These are phyloP conservation scores for Colletotrichum godetiae DNA, from an alignment of 2,329 filamentous ascomycete genomes.

Conservation along the genomic window DNA sequence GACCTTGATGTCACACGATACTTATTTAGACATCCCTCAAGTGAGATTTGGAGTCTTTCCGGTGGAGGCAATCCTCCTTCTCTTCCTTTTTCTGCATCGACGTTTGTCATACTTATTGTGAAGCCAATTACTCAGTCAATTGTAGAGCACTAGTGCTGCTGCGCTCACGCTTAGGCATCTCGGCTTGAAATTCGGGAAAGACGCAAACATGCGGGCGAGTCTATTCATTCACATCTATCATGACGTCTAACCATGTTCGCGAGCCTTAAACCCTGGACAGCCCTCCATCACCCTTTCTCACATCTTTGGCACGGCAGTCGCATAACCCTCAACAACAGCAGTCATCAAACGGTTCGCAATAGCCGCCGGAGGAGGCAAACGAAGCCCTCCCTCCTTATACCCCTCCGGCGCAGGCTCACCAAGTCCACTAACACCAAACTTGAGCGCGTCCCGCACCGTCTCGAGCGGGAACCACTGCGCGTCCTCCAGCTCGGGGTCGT, in stretches of 20 bases:
- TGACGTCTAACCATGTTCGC: conserved; percentile 28
- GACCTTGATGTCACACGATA: neutral
- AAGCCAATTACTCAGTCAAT: neutral
- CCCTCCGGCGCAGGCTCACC: conserved; percentile 72
- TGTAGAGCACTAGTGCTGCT: neutral
- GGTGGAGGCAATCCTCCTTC: neutral
- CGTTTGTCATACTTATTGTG: neutral
- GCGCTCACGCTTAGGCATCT: no score
- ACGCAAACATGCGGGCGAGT: neutral
- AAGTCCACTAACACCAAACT: conserved; percentile 73
- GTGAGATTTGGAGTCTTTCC: neutral
- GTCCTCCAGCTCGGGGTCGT: conserved; percentile 91
- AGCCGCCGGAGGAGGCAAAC: conserved; percentile 85
- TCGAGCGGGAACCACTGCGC: conserved; percentile 89
- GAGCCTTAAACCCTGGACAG: neutral
- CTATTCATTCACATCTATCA: conserved; percentile 42
- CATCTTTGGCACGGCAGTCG: conserved; percentile 66
- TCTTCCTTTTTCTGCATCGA: neutral
- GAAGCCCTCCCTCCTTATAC: conserved; percentile 81
- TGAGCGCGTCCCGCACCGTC: conserved; percentile 81
- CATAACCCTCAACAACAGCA: conserved; percentile 82
- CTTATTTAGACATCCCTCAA: neutral
- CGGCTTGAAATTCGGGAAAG: neutral
- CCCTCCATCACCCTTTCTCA: conserved; percentile 38
- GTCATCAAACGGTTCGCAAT: conserved; percentile 91